Evolutionary conservation across 2,329 filamentous ascomycete genomes (phyloP), one percentile per base, ranked within the genome.

Genomic region (Lachnellula cervina): DNA sequence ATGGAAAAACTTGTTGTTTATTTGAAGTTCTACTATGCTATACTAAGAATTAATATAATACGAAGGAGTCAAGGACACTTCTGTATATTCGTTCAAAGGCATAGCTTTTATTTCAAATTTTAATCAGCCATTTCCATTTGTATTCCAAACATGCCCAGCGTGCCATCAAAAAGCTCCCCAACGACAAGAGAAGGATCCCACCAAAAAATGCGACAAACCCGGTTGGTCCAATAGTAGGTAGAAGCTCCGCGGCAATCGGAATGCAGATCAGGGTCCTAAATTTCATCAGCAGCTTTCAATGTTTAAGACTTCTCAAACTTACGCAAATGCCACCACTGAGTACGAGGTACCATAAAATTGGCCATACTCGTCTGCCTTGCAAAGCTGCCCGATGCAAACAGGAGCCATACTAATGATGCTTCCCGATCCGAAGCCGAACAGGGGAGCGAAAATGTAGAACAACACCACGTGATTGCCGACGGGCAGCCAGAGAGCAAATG

Each of bases 141-240:
- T 67, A 67, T 13, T 67, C 63, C 35, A 66, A 52, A 32, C 64
- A 67, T 21, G 64, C 65, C 65, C 64, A 67, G 48, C 66, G 63
- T 3, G 65, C 63, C 58, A 67, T 63, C 19, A 67, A 17, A 50
- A 67, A 67, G 52, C 59, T 62, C 0, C 50, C 42, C 2, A 66
- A 51, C 4, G 62, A 59, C 8, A 68, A 23, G 1, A 65, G 51
- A 16, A 68, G 46, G 7, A 68, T 57, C 1, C 64, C 64, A 7
- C 61, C 63, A 52, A 66, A 67, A 58, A 67, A 65, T 5, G 42
- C 59, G 2, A 67, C 64, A 44, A 66, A 67, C 3, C 58, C 62
- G 2, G 47, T 55, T 6, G 55, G 54, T 14, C 66, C 65, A 38
- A 64, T 45, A 2, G 46, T 56, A 1, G 64, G 60, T 9, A 67